Conservation (phyloP, 176 grass and related monocot species). For the Bromus sterilis region DNA sequence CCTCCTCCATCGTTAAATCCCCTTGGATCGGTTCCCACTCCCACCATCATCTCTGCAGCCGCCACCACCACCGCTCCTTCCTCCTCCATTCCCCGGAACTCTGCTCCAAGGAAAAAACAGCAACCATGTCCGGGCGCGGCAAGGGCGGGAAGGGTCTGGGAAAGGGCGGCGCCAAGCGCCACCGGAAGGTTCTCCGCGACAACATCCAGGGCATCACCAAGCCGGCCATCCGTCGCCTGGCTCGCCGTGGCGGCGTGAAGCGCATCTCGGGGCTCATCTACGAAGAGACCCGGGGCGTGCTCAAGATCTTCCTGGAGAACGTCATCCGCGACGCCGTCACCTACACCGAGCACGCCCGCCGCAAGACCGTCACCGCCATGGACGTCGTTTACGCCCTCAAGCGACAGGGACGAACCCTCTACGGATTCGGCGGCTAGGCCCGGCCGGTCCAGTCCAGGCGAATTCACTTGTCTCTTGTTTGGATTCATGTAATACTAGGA, state of each 20-base stretch:
- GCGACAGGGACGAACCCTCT: slow-evolving; percentile 77
- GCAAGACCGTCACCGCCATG: slow-evolving; percentile 91
- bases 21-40: no score
- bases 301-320: slow-evolving; percentile 94
- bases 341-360: slow-evolving; percentile 76
- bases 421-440: slow-evolving; percentile 60
- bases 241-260: slow-evolving; percentile 65
- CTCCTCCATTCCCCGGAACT: no score
- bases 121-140: slow-evolving; percentile 42
- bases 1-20: no score
- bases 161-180: slow-evolving; percentile 55
- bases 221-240: slow-evolving; percentile 60
- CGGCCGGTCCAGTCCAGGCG: not conserved
- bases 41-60: no score
- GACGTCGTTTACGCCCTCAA: slow-evolving; percentile 87
- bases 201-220: slow-evolving; percentile 83
- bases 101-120: not conserved
- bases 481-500: no score
- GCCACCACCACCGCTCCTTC: no score
- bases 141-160: no score
- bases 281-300: no score
- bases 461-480: no score
- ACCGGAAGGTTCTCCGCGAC: slow-evolving; percentile 65
- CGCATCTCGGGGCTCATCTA: no score
- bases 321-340: slow-evolving; percentile 86